A percentile compares a stretch with the other conserved stretches of the same genome.
phyloP scores from a whole-genome alignment of 73 alveolate genomes.

The Paramecium biaurelia region DNA sequence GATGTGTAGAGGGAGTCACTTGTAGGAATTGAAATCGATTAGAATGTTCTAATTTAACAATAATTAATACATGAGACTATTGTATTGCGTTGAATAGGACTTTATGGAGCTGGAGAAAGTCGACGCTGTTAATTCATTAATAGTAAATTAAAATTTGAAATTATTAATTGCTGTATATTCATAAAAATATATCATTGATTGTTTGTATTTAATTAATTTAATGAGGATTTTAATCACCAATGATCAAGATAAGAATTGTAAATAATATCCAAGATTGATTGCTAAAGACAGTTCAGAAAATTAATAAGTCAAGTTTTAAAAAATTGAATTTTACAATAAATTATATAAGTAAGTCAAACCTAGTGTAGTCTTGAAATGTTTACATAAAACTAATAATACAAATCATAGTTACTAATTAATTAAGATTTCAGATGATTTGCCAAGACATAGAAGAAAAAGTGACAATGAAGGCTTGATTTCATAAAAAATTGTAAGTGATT shows the following conservation, averaged over 20 bases:
- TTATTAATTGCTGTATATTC: not conserved
- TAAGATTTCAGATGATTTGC: not conserved
- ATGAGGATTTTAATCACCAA: not conserved
- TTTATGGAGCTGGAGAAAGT: conserved; percentile 25
- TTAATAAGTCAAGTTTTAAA: not conserved
- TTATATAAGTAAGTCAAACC: not conserved
- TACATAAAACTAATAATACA: not conserved
- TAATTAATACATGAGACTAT: not conserved
- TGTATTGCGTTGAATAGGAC: not conserved
- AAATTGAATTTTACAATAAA: not conserved
- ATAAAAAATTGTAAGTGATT: not conserved
- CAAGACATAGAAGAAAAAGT: not conserved
- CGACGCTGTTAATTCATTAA: conserved; percentile 22
- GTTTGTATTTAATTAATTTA: not conserved
- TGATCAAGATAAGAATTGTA: not conserved
- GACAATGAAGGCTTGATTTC: not conserved
- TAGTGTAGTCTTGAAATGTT: not conserved
- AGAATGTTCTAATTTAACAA: conserved; percentile 21
- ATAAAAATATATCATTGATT: not conserved
- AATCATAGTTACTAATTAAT: not conserved
- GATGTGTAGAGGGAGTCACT: not conserved
- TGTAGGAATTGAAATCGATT: not conserved
- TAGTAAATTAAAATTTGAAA: conserved; percentile 7
- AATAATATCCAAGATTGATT: not conserved
- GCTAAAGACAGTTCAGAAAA: not conserved